Evolutionary conservation across 306 rosid genomes (phyloP).

Genomic region (Castanea mollissima): DNA sequence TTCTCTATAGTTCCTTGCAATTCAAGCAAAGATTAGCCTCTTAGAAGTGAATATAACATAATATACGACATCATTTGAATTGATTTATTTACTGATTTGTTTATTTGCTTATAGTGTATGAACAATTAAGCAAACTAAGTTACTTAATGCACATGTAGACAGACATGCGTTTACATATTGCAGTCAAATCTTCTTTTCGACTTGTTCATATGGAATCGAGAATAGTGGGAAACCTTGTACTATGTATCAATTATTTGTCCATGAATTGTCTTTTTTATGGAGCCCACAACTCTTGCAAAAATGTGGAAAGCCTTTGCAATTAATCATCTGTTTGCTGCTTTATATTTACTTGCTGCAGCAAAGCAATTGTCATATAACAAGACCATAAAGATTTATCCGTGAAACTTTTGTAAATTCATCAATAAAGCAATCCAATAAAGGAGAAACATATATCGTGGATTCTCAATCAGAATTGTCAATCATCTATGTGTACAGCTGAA

Average conservation of each 20-base stretch:
- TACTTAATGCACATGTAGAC: too few relatives aligned
- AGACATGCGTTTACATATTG: conserved; percentile 5
- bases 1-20: background rate
- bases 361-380: background rate
- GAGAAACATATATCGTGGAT: background rate
- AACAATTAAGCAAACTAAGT: too few relatives aligned
- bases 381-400: background rate
- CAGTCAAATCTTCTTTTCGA: conserved; percentile 9
- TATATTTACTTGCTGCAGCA: background rate
- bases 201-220: background rate
- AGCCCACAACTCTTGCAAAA: conserved; percentile 23
- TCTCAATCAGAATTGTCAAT: background rate
- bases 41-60: background rate
- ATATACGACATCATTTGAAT: too few relatives aligned
- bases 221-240: background rate
- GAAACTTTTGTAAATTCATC: background rate
- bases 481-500: background rate
- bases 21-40: background rate
- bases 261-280: conserved; percentile 17
- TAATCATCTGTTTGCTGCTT: background rate
- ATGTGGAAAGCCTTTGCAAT: background rate
- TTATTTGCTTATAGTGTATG: too few relatives aligned
- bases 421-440: background rate
- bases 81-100: too few relatives aligned
- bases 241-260: background rate